These are phyloP conservation scores for Suillus hirtellus DNA, from an alignment of 768 basidiomycete species.

Conservation along the genomic window DNA sequence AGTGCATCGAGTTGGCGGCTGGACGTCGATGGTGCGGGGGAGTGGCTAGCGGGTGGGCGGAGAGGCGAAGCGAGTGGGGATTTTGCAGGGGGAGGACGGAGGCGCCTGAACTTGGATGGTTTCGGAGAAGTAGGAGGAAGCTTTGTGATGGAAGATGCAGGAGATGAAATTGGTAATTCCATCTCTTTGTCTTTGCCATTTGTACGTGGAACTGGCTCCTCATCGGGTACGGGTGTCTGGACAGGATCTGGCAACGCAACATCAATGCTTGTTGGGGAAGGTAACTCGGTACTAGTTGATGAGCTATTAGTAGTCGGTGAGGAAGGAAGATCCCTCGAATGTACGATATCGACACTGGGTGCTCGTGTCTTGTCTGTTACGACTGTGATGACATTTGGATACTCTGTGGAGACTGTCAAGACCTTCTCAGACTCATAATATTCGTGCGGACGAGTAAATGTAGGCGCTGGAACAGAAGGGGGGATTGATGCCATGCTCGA, in stretches of 20 bases:
- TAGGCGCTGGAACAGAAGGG: constrained; percentile 8
- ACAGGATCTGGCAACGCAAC: constrained; percentile 3
- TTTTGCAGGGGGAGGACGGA: constrained; percentile 27
- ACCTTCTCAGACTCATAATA: constrained; percentile 25
- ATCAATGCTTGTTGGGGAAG: constrained; percentile 6
- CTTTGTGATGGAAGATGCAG: constrained; percentile 13
- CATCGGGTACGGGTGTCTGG: neutral
- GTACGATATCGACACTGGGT: constrained; percentile 13
- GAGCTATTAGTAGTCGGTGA: constrained; percentile 13
- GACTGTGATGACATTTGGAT: constrained; percentile 12
- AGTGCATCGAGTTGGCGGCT: constrained; percentile 29
- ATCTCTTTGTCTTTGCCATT: constrained; percentile 16
- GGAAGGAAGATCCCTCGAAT: constrained; percentile 12
- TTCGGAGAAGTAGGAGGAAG: constrained; percentile 13
- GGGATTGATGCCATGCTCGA: constrained; percentile 19
- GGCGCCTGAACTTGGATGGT: constrained; percentile 53
- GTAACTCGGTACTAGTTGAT: constrained; percentile 2
- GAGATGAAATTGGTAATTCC: constrained; percentile 7
- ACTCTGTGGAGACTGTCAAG: constrained; percentile 11
- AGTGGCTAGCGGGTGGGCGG: constrained; percentile 28
- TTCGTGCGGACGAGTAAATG: constrained; percentile 7
- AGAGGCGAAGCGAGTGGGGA: constrained; percentile 33
- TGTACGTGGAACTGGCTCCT: constrained; percentile 9
- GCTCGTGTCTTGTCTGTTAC: constrained; percentile 11
- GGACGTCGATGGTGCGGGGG: constrained; percentile 21